Evolutionary conservation across 192 early-diverging fungal species (phyloP).

Genomic region (Gonapodya prolifera): DNA sequence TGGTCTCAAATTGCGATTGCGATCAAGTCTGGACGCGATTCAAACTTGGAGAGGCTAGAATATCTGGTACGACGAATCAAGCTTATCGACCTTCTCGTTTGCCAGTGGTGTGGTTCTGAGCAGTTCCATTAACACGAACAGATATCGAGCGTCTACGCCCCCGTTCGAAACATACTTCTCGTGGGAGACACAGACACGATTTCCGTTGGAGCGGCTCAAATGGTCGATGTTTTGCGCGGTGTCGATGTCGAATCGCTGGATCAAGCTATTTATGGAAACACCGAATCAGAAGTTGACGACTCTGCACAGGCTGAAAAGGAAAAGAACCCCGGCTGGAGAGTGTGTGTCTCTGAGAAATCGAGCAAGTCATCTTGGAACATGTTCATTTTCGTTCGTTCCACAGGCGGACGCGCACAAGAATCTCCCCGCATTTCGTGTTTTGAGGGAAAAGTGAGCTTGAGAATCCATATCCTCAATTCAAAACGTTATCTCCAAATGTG

Average conservation of each 20-base stretch:
- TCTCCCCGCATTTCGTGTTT: slow-evolving; percentile 15
- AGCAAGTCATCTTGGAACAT: not conserved
- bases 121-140: not conserved
- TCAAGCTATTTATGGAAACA: not conserved
- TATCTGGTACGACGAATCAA: not conserved
- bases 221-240: not conserved
- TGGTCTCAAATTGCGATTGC: not conserved
- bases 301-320: not conserved
- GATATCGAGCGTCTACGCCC: no score
- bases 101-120: not conserved
- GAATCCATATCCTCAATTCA: not conserved
- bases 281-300: not conserved
- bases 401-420: slow-evolving; percentile 38
- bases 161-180: not conserved
- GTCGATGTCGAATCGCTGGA: not conserved
- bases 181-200: not conserved
- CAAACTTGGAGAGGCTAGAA: not conserved
- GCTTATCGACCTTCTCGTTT: not conserved
- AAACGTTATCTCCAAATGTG: not conserved
- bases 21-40: not conserved
- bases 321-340: not conserved
- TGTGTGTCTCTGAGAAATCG: no score
- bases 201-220: not conserved
- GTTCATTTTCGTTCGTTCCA: not conserved
- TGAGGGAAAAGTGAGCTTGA: not conserved